Evolutionary conservation across 2,329 filamentous ascomycete species (phyloP).

Genomic region (Curvularia hawaiiensis): DNA sequence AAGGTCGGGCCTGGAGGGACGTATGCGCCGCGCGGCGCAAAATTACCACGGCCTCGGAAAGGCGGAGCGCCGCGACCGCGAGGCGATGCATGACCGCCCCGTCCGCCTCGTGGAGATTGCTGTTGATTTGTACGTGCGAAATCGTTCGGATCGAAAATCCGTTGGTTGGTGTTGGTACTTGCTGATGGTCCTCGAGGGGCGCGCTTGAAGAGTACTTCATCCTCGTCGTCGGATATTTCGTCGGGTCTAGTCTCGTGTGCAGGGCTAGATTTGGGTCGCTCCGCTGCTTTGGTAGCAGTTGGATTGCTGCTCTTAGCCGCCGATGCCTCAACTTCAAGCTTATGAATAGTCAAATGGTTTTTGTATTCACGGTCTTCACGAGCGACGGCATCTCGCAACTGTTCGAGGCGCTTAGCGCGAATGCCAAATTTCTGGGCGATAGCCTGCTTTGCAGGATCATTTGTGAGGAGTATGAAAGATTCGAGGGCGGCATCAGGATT

Average conservation of each 20-base stretch:
- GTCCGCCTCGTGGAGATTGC: conserved; percentile 39
- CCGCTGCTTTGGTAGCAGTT: conserved; percentile 22
- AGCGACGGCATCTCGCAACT: conserved; percentile 55
- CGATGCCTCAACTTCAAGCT: conserved; percentile 42
- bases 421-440: conserved; percentile 58
- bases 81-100: conserved; percentile 30
- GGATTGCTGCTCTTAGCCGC: conserved; percentile 20
- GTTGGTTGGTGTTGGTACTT: conserved; percentile 31
- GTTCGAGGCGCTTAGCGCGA: conserved; percentile 55
- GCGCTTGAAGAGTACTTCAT: conserved; percentile 47
- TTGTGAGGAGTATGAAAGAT: conserved; percentile 58
- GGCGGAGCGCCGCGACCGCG: conserved; percentile 32
- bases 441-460: conserved; percentile 53
- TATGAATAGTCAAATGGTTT: conserved; percentile 46
- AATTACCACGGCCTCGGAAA: conserved; percentile 38
- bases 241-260: conserved; percentile 24
- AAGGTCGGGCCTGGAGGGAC: conserved; percentile 35
- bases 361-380: conserved; percentile 56
- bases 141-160: conserved; percentile 55
- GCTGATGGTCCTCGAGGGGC: conserved; percentile 43
- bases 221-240: conserved; percentile 44
- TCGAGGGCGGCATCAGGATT: conserved; percentile 55
- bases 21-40: conserved; percentile 39
- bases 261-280: conserved; percentile 39
- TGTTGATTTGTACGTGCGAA: conserved; percentile 50